phyloP scores from a whole-genome alignment of 2,329 filamentous ascomycete genomes.

The Gremmenia infestans region DNA sequence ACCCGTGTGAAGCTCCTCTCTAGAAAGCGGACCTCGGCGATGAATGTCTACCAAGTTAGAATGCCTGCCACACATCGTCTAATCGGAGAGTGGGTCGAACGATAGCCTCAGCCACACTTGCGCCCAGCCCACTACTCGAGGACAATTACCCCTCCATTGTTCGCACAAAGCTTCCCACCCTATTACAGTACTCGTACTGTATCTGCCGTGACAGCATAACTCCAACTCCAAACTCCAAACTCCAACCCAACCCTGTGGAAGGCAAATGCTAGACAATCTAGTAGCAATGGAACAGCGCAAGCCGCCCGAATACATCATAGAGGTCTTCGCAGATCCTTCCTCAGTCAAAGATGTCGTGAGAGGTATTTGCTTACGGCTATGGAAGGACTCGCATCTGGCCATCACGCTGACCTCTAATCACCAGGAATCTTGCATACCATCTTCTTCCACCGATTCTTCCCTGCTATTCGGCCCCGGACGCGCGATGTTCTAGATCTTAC shows the following conservation, averaged over 20 bases:
- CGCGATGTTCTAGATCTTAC: constrained; percentile 88
- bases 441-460: constrained; percentile 98
- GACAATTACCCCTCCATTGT: not conserved
- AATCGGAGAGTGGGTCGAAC: not conserved
- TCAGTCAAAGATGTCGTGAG: constrained; percentile 91
- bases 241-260: not conserved
- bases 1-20: too few species aligned
- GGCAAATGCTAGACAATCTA: constrained; percentile 13
- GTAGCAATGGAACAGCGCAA: constrained; percentile 54
- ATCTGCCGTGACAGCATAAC: not conserved
- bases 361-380: constrained; percentile 48
- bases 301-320: constrained; percentile 85
- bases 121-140: too few species aligned
- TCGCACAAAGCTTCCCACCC: not conserved
- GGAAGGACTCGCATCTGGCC: not conserved
- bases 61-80: not conserved
- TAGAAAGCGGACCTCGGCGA: not conserved
- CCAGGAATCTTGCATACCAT: constrained; percentile 90
- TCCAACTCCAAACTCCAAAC: not conserved
- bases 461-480: constrained; percentile 73
- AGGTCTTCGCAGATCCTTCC: constrained; percentile 85
- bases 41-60: not conserved
- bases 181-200: not conserved
- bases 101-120: not conserved
- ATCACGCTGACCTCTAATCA: constrained; percentile 7